A percentile compares a stretch with the other conserved stretches of the same genome.
These are phyloP conservation scores for Plantago coronopus DNA, from an alignment of 305 asterid species.

Conservation along the genomic window DNA sequence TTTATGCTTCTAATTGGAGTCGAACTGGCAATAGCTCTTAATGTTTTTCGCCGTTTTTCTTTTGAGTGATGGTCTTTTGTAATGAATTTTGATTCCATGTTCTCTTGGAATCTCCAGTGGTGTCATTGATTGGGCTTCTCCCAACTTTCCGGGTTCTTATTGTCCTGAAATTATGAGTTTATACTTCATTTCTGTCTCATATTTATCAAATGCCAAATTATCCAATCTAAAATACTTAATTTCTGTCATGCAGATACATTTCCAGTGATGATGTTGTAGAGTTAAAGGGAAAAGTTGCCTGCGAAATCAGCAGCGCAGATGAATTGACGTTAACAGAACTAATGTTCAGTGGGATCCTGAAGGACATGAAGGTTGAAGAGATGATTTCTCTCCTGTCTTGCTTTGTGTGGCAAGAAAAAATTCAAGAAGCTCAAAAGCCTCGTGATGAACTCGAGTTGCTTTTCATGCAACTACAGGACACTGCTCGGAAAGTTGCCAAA, in stretches of 20 bases:
- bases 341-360: constrained; percentile 80
- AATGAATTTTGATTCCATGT: too few species aligned
- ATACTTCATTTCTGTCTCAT: constrained; percentile 11
- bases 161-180: constrained; percentile 5
- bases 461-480: constrained; percentile 73
- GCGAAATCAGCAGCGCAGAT: constrained; percentile 94
- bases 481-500: constrained; percentile 87
- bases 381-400: constrained; percentile 94
- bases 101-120: too few species aligned
- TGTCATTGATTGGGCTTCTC: constrained; percentile 7
- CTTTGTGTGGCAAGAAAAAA: constrained; percentile 97
- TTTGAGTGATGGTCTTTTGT: too few species aligned
- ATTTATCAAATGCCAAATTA: constrained; percentile 15
- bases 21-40: not conserved
- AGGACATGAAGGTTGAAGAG: constrained; percentile 80
- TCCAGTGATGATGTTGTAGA: constrained; percentile 75
- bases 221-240: constrained; percentile 5
- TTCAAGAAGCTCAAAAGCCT: constrained; percentile 83
- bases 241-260: constrained; percentile 50
- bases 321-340: constrained; percentile 86
- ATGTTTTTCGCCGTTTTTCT: too few species aligned
- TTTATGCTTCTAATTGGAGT: constrained; percentile 17
- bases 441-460: constrained; percentile 80
- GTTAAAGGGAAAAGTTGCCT: constrained; percentile 91
- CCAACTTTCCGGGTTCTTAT: not conserved